Evolutionary conservation across 1,284 basidiomycete genomes (phyloP).

Genomic region (Cutaneotrichosporon cavernicola): DNA sequence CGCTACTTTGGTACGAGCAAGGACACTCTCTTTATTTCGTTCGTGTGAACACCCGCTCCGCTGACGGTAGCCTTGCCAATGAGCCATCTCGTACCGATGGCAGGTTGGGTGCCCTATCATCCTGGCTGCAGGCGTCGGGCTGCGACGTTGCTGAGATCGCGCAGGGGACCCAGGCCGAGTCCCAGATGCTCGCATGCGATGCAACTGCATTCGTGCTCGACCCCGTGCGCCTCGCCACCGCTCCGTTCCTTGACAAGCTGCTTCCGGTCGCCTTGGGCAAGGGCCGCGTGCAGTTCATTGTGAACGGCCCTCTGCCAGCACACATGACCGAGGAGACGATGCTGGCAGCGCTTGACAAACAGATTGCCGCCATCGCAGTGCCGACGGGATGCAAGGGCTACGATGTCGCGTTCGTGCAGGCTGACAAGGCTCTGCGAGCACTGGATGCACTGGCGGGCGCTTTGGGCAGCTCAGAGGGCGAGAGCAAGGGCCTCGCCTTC

Average conservation of each 20-base stretch:
- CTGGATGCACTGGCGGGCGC: slow-evolving; percentile 37
- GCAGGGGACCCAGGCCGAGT: slow-evolving; percentile 9
- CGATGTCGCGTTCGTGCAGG: slow-evolving; percentile 34
- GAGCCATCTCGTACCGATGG: slow-evolving; percentile 14
- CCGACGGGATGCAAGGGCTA: slow-evolving; percentile 5
- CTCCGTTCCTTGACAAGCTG: slow-evolving; percentile 16
- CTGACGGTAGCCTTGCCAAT: slow-evolving; percentile 8
- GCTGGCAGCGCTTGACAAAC: slow-evolving; percentile 25
- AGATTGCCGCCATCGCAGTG: slow-evolving; percentile 20
- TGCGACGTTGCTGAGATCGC: slow-evolving; percentile 38
- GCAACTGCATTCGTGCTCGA: slow-evolving; percentile 45
- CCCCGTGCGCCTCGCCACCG: slow-evolving; percentile 35
- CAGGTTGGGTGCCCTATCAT: slow-evolving; percentile 29
- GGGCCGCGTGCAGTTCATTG: slow-evolving; percentile 32
- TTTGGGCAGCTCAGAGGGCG: slow-evolving; percentile 17
- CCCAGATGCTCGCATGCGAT: slow-evolving; percentile 27
- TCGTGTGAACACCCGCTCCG: not conserved
- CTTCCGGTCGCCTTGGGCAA: slow-evolving; percentile 28
- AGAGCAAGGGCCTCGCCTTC: slow-evolving; percentile 29
- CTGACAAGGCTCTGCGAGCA: slow-evolving; percentile 38
- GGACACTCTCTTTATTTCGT: slow-evolving; percentile 25
- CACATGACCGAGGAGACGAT: slow-evolving; percentile 24
- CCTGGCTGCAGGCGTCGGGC: slow-evolving; percentile 36
- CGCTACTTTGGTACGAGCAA: slow-evolving; percentile 27
- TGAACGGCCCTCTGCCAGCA: slow-evolving; percentile 41